Evolutionary conservation across 805 yeast genomes (phyloP).

Genomic region (Saccharomycopsis malanga): DNA sequence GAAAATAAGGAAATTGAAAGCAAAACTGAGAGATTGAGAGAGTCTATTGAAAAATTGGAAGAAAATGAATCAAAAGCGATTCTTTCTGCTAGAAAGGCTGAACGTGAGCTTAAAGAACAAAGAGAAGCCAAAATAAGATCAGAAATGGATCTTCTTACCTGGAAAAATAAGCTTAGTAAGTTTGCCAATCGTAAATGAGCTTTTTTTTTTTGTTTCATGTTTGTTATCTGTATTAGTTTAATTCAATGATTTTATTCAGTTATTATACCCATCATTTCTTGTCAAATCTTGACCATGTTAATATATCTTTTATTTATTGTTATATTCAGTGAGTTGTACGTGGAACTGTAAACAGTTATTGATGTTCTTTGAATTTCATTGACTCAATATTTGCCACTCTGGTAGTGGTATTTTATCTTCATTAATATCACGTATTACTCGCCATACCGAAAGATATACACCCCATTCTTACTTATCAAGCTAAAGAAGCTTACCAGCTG

Average conservation of each 20-base stretch:
- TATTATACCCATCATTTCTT: too few relatives aligned
- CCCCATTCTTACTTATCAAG: too few relatives aligned
- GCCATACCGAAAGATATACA: too few relatives aligned
- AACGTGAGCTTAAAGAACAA: constrained; percentile 49
- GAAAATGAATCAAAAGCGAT: constrained; percentile 39
- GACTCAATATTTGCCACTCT: too few relatives aligned
- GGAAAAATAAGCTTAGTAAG: constrained; percentile 32
- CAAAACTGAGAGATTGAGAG: constrained; percentile 40
- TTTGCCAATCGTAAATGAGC: constrained; percentile 1
- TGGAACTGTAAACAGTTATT: too few relatives aligned
- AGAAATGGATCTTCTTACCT: constrained; percentile 51
- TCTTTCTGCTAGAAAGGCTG: constrained; percentile 38
- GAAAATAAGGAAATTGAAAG: constrained; percentile 52
- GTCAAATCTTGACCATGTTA: neutral
- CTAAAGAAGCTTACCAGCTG: too few relatives aligned
- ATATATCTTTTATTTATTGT: too few relatives aligned
- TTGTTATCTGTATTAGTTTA: constrained; percentile 1
- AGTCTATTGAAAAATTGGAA: constrained; percentile 37
- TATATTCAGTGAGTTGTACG: too few relatives aligned
- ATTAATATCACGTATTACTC: too few relatives aligned
- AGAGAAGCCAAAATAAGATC: constrained; percentile 45
- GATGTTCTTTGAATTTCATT: too few relatives aligned
- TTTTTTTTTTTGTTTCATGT: neutral
- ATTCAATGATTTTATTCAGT: neutral
- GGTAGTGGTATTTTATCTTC: too few relatives aligned